Base-by-base conservation (phyloP, 352 stramenopile species). In the Pythium grandisporangium region DNA sequence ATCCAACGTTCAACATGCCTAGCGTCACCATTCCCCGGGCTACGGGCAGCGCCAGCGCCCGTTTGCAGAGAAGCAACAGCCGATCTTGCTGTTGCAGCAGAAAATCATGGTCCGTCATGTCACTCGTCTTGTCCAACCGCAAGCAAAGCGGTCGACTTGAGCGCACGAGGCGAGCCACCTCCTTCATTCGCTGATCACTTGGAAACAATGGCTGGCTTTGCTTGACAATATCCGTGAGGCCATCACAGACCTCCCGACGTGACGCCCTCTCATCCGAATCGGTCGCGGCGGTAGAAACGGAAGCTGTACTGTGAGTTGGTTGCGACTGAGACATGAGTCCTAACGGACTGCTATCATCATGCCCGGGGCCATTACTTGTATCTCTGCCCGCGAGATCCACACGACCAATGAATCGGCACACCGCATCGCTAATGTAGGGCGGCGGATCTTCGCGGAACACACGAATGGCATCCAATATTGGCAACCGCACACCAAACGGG, bases 21-120 rank as follows among this genome's bases (percentile, higher is more conserved):
- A 99, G 61, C 5, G 95, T 98, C 13, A 99, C 61, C 96, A 99
- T 99, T 6, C 95, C 96, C 55, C 96, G 68, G 0, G 94, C 96
- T 6, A 98, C 63, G 1, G 89, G 77, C 3, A 97, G 59, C 6
- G 96, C 84, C 63, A 99, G 95, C 0, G 84, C 88, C 37, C 96
- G 76, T 45, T 94, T 93, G 61, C 90, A 98, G 4, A 98, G 55
- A 34, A 98, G 53, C 10, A 97, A 57, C n/a, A 99, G 73, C 13
- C 92, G 87, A 24, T 82, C 63, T 80, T 99, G 96, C 56, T 98
- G 97, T 46, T 93, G 70, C 23, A 77, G 62, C 4, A 81, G 58
- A 33, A 75, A 84, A 38, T 90, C 75, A 23, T 84, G 62, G 25
- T 91, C 80, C 8, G 78, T 82, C 13, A 69, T 52, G 48, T 86